Base-by-base conservation (phyloP, 257 asterid genomes). In the Marsdenia floribunda region DNA sequence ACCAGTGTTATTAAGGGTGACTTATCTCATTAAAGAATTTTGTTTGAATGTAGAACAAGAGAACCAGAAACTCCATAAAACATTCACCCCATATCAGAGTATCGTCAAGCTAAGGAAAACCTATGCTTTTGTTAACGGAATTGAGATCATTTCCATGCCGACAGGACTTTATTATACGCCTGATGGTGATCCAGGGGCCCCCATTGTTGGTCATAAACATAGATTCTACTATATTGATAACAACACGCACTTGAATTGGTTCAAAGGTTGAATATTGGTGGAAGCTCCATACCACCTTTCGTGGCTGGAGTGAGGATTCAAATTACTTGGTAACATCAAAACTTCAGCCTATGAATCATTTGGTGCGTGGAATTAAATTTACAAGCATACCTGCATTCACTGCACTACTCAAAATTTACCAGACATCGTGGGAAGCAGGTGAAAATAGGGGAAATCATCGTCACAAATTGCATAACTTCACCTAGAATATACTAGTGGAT, bases 111-210 rank as follows among this genome's bases (percentile, higher is more conserved):
- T 7, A 13, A 33, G 50, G 22, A 50, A 61, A 12, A 16, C 26
- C 1, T 18, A 60, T 64, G 76, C 76, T 8, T 77, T 77, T 71
- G 73, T 77, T 22, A 88, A 88, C 64, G 88, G 88, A 29, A 85
- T 87, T 35, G 91, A 88, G 74, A 85, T 70, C 42, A 70, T 76
- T 37, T 72, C 85, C 76, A 80, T 85, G 82, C 83, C 85, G 2
- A 40, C 73, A 6, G 83, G 78, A 60, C 77, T 84, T 73, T 72
- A 80, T 77, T 89, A 82, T 79, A 84, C 92, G 6, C 86, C 77
- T n/a, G 86, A 76, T 52, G 82, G 82, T 21, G 85, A 80, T 61
- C 49, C 4, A 53, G 90, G 87, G 18, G 82, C 67, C n/a, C 73
- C 54, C 2, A 6, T 63, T 19, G 76, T 77, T 35, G 76, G 80